phyloP scores from a whole-genome alignment of 805 yeast species.

The Yarrowia phangngaensis region DNA sequence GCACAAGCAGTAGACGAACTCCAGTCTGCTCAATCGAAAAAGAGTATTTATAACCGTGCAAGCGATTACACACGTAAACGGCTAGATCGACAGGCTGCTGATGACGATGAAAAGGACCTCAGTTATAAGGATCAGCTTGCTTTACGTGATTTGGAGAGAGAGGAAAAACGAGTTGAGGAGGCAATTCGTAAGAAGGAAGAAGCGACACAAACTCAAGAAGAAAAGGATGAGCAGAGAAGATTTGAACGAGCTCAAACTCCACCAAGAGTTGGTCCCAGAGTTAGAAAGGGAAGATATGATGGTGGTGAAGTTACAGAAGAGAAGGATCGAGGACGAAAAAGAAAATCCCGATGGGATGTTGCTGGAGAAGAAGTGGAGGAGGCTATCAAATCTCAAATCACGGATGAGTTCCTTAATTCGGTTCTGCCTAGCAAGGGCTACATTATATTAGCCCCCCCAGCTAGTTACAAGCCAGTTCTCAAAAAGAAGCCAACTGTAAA shows the following conservation, averaged over 20 bases:
- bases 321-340: constrained; percentile 25
- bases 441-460: constrained; percentile 45
- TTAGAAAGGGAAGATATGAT: constrained; percentile 41
- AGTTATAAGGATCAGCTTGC: constrained; percentile 47
- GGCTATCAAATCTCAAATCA: constrained; percentile 38
- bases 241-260: constrained; percentile 30
- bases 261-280: constrained; percentile 34
- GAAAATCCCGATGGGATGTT: constrained; percentile 39
- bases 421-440: constrained; percentile 54
- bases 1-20: constrained; percentile 39
- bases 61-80: constrained; percentile 49
- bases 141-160: constrained; percentile 44
- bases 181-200: constrained; percentile 36
- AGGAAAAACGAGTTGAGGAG: constrained; percentile 37
- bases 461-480: constrained; percentile 42
- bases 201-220: constrained; percentile 28
- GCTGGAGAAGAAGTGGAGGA: constrained; percentile 30
- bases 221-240: constrained; percentile 29
- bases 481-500: constrained; percentile 38
- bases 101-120: constrained; percentile 31
- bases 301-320: constrained; percentile 32
- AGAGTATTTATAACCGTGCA: constrained; percentile 41
- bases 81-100: constrained; percentile 37
- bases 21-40: constrained; percentile 31
- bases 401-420: constrained; percentile 47